Conservation (phyloP, 73 alveolate species). For the Diophrys appendiculata region DNA sequence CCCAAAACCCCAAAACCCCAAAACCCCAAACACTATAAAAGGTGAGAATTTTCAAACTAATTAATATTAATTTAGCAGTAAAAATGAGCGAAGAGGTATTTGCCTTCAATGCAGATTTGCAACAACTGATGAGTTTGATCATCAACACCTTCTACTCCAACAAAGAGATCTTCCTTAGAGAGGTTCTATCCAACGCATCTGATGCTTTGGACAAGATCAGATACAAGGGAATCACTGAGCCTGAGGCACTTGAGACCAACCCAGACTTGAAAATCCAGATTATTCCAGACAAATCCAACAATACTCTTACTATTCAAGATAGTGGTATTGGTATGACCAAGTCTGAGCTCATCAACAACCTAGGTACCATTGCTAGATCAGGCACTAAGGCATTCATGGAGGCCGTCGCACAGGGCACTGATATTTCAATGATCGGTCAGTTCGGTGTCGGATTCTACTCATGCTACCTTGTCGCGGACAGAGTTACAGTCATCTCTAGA, state of each 20-base stretch:
- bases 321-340: conserved; percentile 99
- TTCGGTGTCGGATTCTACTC: conserved; percentile 99
- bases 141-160: conserved; percentile 99
- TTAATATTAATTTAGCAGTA: too few relatives aligned
- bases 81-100: too few relatives aligned
- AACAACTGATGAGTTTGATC: conserved; percentile 97
- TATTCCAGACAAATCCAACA: conserved; percentile 98
- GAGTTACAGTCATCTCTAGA: conserved; percentile 94
- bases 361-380: conserved; percentile 99
- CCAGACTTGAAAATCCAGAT: conserved; percentile 94
- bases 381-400: conserved; percentile 99
- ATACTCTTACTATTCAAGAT: conserved; percentile 96
- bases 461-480: conserved; percentile 98
- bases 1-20: too few relatives aligned
- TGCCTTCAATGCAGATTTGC: conserved; percentile 98
- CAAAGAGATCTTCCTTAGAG: conserved; percentile 93
- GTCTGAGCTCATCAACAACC: conserved; percentile 97
- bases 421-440: conserved; percentile 98
- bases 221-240: conserved; percentile 97
- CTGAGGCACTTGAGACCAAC: conserved; percentile 90
- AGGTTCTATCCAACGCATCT: conserved; percentile 79
- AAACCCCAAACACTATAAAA: too few relatives aligned
- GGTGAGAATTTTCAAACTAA: too few relatives aligned
- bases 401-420: conserved; percentile 98
- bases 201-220: conserved; percentile 98